phyloP scores from a whole-genome alignment of 495 filamentous ascomycete species.

The Trypethelium eluteriae region DNA sequence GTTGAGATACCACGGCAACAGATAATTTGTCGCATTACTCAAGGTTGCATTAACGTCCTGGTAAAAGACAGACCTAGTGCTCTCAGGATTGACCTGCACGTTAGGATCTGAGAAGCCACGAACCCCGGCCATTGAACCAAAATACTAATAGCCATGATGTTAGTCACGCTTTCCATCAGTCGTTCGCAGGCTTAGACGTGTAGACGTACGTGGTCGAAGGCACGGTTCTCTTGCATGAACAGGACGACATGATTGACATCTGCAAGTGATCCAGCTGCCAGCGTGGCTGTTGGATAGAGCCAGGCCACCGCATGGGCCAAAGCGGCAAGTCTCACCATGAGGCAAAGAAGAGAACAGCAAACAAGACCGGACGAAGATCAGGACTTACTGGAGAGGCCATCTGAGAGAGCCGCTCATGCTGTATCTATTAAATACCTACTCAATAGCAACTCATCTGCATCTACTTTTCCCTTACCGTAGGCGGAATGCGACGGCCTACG shows the following conservation, averaged over 20 bases:
- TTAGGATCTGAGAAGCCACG: conserved; percentile 52
- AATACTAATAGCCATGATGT: conserved; percentile 37
- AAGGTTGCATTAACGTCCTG: conserved; percentile 36
- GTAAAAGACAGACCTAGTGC: conserved; percentile 40
- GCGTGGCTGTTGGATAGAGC: conserved; percentile 1
- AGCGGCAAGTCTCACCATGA: background rate
- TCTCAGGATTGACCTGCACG: conserved; percentile 45
- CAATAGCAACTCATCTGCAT: background rate
- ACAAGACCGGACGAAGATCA: background rate
- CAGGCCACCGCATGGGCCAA: background rate
- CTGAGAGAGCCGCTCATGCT: background rate
- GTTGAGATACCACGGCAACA: conserved; percentile 50
- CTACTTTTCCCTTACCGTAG: background rate
- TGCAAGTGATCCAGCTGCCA: conserved; percentile 39
- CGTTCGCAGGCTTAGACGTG: background rate
- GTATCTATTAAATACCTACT: background rate
- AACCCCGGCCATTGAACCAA: conserved; percentile 50
- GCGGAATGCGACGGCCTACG: background rate
- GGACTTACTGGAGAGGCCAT: background rate
- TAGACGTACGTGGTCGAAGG: conserved; percentile 25
- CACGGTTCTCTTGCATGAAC: conserved; percentile 51
- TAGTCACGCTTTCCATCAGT: background rate
- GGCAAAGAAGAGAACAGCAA: background rate
- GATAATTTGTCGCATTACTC: conserved; percentile 31
- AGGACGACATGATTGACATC: conserved; percentile 53